Evolutionary conservation across 1,284 basidiomycete species (phyloP).

Genomic region (Heterobasidion occidentale): DNA sequence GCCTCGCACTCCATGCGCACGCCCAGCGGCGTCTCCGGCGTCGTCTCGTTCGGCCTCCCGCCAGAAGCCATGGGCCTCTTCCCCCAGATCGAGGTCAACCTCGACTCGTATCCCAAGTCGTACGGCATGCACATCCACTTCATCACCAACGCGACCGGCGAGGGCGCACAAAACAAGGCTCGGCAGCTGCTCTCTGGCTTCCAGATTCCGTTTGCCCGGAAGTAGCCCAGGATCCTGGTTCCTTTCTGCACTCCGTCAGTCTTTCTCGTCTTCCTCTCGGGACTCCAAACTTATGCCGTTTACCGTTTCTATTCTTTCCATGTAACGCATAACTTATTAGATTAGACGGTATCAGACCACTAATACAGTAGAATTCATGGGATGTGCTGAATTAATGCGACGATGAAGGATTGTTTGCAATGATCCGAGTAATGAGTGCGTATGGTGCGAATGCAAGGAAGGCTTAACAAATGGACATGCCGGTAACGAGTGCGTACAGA

Average conservation of each 20-base stretch:
- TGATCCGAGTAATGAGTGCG: neutral
- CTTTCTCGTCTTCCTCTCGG: neutral
- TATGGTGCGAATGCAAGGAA: neutral
- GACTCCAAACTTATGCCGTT: neutral
- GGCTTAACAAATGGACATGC: neutral
- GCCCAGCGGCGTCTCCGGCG: constrained; percentile 76
- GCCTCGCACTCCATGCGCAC: constrained; percentile 53
- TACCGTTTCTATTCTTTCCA: neutral
- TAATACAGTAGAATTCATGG: constrained; percentile 4
- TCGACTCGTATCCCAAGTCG: constrained; percentile 77
- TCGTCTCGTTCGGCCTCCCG: constrained; percentile 84
- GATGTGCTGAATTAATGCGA: neutral
- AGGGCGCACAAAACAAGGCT: constrained; percentile 81
- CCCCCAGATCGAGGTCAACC: constrained; percentile 91
- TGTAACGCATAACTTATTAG: neutral
- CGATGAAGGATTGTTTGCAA: neutral
- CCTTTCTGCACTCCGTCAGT: neutral
- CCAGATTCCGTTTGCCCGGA: constrained; percentile 72
- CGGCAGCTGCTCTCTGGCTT: constrained; percentile 83
- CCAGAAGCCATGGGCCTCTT: constrained; percentile 85
- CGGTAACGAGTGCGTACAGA: neutral
- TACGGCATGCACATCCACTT: constrained; percentile 92
- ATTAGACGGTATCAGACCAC: constrained; percentile 3
- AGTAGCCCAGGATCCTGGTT: constrained; percentile 14
- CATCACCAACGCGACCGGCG: constrained; percentile 77